A percentile compares a stretch with the other conserved stretches of the same genome.
These are phyloP conservation scores for Aspergillus calidoustus DNA, from an alignment of 2,329 filamentous ascomycete species.

Conservation along the genomic window DNA sequence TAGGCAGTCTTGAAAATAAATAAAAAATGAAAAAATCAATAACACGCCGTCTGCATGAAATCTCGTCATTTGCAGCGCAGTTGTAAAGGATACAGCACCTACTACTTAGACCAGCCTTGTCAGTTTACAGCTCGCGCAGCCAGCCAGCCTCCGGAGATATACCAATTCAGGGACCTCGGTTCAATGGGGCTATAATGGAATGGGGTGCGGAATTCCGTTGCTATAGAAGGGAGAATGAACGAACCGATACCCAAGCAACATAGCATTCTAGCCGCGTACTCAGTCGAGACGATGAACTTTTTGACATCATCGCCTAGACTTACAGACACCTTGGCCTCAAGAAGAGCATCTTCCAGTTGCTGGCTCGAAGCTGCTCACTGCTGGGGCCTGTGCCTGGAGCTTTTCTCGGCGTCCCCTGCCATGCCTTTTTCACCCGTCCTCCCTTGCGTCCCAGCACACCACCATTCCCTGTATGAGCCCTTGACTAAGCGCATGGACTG, in stretches of 20 bases:
- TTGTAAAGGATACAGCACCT: background rate
- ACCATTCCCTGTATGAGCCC: background rate
- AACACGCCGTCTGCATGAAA: slow-evolving; percentile 8
- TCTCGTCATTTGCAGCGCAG: background rate
- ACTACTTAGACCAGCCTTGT: background rate
- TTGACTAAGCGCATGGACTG: background rate
- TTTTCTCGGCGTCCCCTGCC: background rate
- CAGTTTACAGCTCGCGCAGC: background rate
- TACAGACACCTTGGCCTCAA: too few species aligned
- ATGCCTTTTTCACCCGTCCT: background rate
- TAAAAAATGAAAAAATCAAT: background rate
- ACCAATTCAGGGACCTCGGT: background rate
- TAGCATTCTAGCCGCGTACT: background rate
- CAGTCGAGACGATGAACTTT: too few species aligned
- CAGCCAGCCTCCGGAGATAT: background rate
- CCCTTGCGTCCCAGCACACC: background rate
- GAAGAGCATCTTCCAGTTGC: too few species aligned
- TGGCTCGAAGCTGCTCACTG: too few species aligned
- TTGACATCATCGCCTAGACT: too few species aligned
- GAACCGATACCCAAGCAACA: background rate
- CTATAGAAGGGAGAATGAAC: slow-evolving; percentile 9
- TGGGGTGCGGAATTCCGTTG: slow-evolving; percentile 19
- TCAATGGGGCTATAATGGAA: background rate
- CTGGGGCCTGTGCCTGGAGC: too few species aligned
- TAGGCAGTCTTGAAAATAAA: background rate